Conservation (phyloP, 768 basidiomycete species). For the Russula foetens region DNA sequence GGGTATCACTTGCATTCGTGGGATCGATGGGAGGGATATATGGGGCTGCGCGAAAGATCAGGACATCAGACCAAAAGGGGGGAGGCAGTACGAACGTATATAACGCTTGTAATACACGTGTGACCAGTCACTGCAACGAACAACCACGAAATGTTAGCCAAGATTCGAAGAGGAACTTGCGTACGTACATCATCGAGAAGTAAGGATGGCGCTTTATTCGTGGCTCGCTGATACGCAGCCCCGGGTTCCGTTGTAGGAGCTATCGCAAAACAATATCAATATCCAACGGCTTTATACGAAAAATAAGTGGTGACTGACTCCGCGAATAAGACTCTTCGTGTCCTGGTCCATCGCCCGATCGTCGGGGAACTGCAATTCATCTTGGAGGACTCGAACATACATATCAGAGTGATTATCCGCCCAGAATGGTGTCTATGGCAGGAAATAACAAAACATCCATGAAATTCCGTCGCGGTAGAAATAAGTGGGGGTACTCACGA, state of each 20-base stretch:
- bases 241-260: conserved; percentile 91
- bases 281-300: background rate
- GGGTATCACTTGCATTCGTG: conserved; percentile 88
- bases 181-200: conserved; percentile 72
- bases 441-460: conserved; percentile 15
- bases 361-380: conserved; percentile 83
- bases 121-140: conserved; percentile 68
- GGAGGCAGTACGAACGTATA: conserved; percentile 57
- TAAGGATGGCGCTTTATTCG: conserved; percentile 92
- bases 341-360: conserved; percentile 90
- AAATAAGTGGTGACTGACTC: conserved; percentile 44
- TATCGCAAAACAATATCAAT: conserved; percentile 8
- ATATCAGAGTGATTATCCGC: conserved; percentile 90
- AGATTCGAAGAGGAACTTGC: conserved; percentile 34
- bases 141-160: conserved; percentile 14
- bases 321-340: conserved; percentile 91
- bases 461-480: background rate
- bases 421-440: conserved; percentile 77
- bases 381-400: conserved; percentile 89
- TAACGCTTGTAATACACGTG: conserved; percentile 93
- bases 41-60: conserved; percentile 47
- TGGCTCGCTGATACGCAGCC: conserved; percentile 84
- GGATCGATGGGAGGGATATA: conserved; percentile 91
- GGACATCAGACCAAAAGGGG: conserved; percentile 1
- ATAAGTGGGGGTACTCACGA: conserved; percentile 49